Base-by-base conservation (phyloP, 2,329 filamentous ascomycete genomes). In the Myriosclerotinia duriaeana region DNA sequence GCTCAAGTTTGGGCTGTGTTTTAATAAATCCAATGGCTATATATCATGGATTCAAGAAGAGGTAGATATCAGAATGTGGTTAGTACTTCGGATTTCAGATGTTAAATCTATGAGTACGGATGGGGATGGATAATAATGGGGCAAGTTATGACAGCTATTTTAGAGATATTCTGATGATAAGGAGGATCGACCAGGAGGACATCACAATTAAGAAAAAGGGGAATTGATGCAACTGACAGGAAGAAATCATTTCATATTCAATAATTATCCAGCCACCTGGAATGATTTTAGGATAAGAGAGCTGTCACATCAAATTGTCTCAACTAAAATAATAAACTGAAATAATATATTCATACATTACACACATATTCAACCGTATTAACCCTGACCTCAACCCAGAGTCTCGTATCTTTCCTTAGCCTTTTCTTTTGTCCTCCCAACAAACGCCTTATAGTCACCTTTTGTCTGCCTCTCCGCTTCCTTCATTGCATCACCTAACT, bases 401-500 rank as follows among this genome's bases (percentile, higher is more conserved):
- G 79, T 82, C 73, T 86, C 85, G 72, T 86, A 90, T 70, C 89
- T 80, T 75, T 89, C 86, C 72, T 88, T 83, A 1, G 88, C 88
- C 76, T 84, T 85, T 64, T 89, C 87, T 75, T 87, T 87, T 34
- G 85, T 86, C 72, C 85, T 84, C 68, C 83, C 84, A 64, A 90
- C 79, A 74, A 90, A 91, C 64, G 85, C 85, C 0, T 81, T 78
- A 71, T 88, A 89, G 50, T 79, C 82, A 50, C 84, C 83, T 73
- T 81, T 83, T 5, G 87, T 90, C 74, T 84, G 83, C 70, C 84
- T 80, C 69, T 84, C 83, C 34, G 88, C 88, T 73, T 89, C 81
- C 73, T 86, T 83, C 9, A 82, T 81, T 38, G 89, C 89, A 77
- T 91, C 88, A 15, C 89, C 89, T 48, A 89, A 77, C 73, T 88